Conservation (phyloP, 2,329 filamentous ascomycete genomes). For the Aspergillus sclerotialis region DNA sequence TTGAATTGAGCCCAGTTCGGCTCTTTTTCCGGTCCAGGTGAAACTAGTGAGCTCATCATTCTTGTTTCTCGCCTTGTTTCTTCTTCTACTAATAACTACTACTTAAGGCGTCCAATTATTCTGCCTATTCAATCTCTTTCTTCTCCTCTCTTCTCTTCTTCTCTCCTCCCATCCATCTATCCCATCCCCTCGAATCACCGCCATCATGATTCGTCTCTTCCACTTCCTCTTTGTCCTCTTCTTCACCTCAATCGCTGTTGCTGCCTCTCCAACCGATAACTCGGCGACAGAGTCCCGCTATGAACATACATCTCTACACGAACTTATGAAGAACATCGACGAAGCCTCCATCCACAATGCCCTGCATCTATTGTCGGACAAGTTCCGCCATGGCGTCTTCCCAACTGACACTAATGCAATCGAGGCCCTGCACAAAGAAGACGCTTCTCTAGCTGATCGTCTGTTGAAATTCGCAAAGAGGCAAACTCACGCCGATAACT, state of each 20-base stretch:
- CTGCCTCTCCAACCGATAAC: not conserved
- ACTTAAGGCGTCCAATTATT: no score
- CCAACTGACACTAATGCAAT: slow-evolving; percentile 57
- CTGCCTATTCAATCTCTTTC: not conserved
- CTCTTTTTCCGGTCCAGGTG: no score
- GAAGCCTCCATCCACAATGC: slow-evolving; percentile 58
- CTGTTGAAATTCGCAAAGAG: slow-evolving; percentile 60
- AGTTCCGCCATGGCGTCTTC: slow-evolving; percentile 63
- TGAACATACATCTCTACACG: slow-evolving; percentile 32
- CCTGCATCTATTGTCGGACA: slow-evolving; percentile 56
- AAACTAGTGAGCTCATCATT: no score
- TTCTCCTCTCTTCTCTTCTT: not conserved
- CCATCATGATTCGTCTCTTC: not conserved
- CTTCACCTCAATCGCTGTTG: not conserved
- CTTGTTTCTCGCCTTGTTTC: no score
- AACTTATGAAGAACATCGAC: slow-evolving; percentile 51
- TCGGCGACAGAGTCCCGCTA: not conserved
- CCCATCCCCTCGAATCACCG: not conserved
- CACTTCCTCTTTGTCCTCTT: not conserved
- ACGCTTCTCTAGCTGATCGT: slow-evolving; percentile 56
- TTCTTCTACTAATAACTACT: no score
- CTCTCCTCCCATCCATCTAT: not conserved
- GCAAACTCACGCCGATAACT: slow-evolving; percentile 35
- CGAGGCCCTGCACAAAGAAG: slow-evolving; percentile 54
- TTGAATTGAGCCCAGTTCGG: no score